phyloP scores from a whole-genome alignment of 1,284 basidiomycete genomes.

The Rhizoctonia solani region DNA sequence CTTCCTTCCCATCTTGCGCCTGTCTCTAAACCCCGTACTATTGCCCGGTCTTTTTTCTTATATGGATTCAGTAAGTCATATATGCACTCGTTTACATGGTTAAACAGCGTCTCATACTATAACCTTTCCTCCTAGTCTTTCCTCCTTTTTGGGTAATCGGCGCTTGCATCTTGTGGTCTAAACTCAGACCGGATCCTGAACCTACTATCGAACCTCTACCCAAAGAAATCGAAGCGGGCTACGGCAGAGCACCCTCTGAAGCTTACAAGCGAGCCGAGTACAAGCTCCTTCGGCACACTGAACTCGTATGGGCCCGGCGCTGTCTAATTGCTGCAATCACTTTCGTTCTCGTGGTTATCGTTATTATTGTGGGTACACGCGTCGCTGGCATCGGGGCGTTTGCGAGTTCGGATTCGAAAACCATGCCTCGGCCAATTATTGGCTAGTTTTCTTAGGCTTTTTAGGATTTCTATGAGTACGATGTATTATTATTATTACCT shows the following conservation, averaged over 20 bases:
- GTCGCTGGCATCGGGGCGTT: constrained; percentile 19
- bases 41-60: constrained; percentile 12
- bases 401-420: constrained; percentile 1
- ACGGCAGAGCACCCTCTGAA: not conserved
- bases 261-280: constrained; percentile 19
- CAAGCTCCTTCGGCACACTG: constrained; percentile 12
- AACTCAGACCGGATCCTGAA: not conserved
- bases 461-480: not conserved
- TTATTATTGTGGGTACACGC: constrained; percentile 17
- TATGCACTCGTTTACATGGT: not conserved
- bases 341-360: constrained; percentile 5
- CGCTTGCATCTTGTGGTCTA: constrained; percentile 20
- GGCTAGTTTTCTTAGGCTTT: not conserved
- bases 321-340: constrained; percentile 11
- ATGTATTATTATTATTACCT: constrained; percentile 33
- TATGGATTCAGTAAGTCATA: constrained; percentile 28
- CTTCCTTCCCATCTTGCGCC: constrained; percentile 21
- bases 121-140: constrained; percentile 7
- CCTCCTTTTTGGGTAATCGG: constrained; percentile 32
- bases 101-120: not conserved
- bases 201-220: not conserved
- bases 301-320: constrained; percentile 24
- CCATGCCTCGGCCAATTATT: not conserved
- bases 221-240: constrained; percentile 31
- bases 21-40: constrained; percentile 1